Evolutionary conservation across 805 yeast genomes (phyloP).

Genomic region (Candida ulmi): DNA sequence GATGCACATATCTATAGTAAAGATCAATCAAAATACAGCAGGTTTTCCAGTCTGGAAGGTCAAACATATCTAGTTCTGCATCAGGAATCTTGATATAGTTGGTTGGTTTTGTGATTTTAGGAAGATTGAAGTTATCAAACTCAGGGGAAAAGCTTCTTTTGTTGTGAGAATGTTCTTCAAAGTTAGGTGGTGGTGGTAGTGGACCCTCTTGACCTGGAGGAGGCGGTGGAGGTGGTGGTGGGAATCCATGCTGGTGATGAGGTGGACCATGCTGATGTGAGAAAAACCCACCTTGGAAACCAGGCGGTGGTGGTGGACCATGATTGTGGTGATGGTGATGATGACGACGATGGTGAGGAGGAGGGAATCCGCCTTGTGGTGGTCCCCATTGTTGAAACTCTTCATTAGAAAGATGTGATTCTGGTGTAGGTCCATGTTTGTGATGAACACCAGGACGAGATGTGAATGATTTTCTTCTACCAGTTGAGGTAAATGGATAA

Average conservation of each 20-base stretch:
- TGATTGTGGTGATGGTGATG: slow-evolving; percentile 6
- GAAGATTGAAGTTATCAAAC: slow-evolving; percentile 3
- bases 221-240: slow-evolving; percentile 1
- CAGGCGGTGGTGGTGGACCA: slow-evolving; percentile 3
- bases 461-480: background rate
- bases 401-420: too few relatives aligned
- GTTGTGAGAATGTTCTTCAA: slow-evolving; percentile 1
- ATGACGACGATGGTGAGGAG: slow-evolving; percentile 3
- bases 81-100: slow-evolving; percentile 21
- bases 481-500: background rate
- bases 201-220: slow-evolving; percentile 1
- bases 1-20: slow-evolving; percentile 36
- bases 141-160: slow-evolving; percentile 6
- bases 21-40: slow-evolving; percentile 30
- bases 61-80: slow-evolving; percentile 25
- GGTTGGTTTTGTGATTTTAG: slow-evolving; percentile 7
- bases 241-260: too few relatives aligned
- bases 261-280: background rate
- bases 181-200: background rate
- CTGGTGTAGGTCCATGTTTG: background rate
- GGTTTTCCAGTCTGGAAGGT: slow-evolving; percentile 32
- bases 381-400: background rate
- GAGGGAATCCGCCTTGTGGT: background rate
- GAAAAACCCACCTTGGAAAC: background rate
- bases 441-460: background rate